A percentile compares a stretch with the other conserved stretches of the same genome.
phyloP scores from a whole-genome alignment of 257 asterid genomes.

The Penstemon davidsonii region DNA sequence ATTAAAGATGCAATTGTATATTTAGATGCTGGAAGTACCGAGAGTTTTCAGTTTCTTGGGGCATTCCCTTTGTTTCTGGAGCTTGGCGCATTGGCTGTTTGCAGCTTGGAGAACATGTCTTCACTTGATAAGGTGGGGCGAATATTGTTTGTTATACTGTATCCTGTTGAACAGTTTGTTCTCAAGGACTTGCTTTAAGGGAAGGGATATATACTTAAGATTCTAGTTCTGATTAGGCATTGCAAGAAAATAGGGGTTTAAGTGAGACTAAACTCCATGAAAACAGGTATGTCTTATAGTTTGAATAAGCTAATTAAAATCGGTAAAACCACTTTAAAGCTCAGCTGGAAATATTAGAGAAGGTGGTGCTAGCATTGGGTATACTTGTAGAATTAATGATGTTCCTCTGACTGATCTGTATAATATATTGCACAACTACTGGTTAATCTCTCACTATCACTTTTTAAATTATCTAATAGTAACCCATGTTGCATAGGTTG shows the following conservation, averaged over 20 bases:
- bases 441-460: neutral
- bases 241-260: too few relatives aligned
- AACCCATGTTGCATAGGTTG: conserved; percentile 50
- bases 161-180: conserved; percentile 11
- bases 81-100: conserved; percentile 82
- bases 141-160: conserved; percentile 7
- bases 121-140: conserved; percentile 67
- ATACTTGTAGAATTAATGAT: conserved; percentile 6
- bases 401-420: neutral
- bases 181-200: neutral
- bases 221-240: too few relatives aligned
- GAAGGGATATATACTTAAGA: too few relatives aligned
- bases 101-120: conserved; percentile 84
- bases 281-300: neutral
- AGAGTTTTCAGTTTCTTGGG: conserved; percentile 83
- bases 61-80: conserved; percentile 82
- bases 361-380: neutral
- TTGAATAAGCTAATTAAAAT: too few relatives aligned
- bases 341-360: conserved; percentile 1
- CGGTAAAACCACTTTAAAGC: neutral
- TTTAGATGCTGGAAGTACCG: conserved; percentile 93
- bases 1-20: conserved; percentile 72
- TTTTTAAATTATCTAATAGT: conserved; percentile 21
- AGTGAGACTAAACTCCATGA: neutral
- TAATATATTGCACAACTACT: neutral